These are phyloP conservation scores for Scedosporium dehoogii DNA, from an alignment of 2,329 filamentous ascomycete genomes.

Conservation along the genomic window DNA sequence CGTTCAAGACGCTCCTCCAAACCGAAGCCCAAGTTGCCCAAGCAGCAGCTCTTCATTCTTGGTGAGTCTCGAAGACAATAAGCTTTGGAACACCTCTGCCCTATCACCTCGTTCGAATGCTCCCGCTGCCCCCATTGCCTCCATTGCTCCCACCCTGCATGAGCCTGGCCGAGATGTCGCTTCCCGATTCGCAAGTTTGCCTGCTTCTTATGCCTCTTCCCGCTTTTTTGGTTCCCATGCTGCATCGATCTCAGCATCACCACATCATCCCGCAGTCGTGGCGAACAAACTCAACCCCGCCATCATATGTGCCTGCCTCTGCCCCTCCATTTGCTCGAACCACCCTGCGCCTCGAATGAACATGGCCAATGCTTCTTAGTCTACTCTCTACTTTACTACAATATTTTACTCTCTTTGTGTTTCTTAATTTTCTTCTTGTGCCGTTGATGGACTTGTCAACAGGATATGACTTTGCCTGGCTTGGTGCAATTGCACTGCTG, in stretches of 20 bases:
- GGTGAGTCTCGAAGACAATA: conserved; percentile 38
- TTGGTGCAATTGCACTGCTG: background rate
- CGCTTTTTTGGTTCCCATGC: background rate
- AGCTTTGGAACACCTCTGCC: background rate
- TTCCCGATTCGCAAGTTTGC: conserved; percentile 3
- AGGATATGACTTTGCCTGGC: background rate
- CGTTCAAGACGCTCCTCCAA: background rate
- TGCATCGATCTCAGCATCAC: background rate
- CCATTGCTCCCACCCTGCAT: conserved; percentile 9
- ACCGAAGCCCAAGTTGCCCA: conserved; percentile 54
- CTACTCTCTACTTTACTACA: no score
- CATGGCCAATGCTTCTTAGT: no score
- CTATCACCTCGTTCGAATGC: background rate
- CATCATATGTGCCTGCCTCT: background rate
- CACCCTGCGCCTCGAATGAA: no score
- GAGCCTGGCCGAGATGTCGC: conserved; percentile 12
- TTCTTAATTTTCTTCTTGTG: background rate
- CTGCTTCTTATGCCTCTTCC: conserved; percentile 10
- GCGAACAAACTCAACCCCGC: background rate
- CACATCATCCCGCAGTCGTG: background rate
- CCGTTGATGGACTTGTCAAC: background rate
- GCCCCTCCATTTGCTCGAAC: no score
- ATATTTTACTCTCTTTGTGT: background rate
- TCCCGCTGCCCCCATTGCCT: background rate
- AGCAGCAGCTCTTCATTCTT: conserved; percentile 67